A percentile compares a stretch with the other conserved stretches of the same genome.
These are phyloP conservation scores for Zychaea mexicana DNA, from an alignment of 371 early-diverging fungal genomes.

Conservation along the genomic window DNA sequence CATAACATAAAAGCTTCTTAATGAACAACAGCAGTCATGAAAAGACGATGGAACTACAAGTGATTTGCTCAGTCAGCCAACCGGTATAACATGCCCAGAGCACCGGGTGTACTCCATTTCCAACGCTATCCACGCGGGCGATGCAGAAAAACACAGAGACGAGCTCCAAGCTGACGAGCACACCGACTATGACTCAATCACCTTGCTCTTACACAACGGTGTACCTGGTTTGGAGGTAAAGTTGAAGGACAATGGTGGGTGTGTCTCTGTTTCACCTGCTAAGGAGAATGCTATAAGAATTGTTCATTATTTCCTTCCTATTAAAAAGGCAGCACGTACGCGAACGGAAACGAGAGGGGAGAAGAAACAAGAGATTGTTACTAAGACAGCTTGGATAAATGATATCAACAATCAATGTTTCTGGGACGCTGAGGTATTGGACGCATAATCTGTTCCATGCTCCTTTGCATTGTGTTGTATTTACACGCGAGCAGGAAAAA, in stretches of 20 bases:
- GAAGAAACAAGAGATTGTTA: too few species aligned
- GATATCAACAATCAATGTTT: slow-evolving; percentile 53
- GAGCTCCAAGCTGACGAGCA: slow-evolving; percentile 26
- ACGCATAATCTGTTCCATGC: slow-evolving; percentile 60
- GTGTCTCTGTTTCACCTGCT: slow-evolving; percentile 57
- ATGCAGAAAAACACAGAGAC: slow-evolving; percentile 10
- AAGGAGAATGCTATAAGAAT: slow-evolving; percentile 36
- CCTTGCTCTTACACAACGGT: slow-evolving; percentile 63
- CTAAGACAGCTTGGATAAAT: neutral
- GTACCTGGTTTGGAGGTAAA: slow-evolving; percentile 65
- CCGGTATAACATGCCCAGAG: slow-evolving; percentile 42
- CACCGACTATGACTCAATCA: slow-evolving; percentile 64
- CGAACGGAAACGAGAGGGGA: too few species aligned
- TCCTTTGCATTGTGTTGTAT: slow-evolving; percentile 64
- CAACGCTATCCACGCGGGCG: slow-evolving; percentile 52
- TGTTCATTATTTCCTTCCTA: too few species aligned
- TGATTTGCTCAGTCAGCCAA: slow-evolving; percentile 21
- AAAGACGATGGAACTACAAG: neutral
- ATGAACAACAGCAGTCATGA: neutral
- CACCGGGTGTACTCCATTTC: slow-evolving; percentile 47
- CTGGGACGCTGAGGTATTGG: slow-evolving; percentile 66
- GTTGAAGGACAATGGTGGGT: slow-evolving; percentile 28
- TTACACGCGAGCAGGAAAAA: slow-evolving; percentile 36
- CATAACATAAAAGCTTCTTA: neutral
- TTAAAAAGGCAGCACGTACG: too few species aligned